Conservation (phyloP, 2,329 filamentous ascomycete species). For the Ophiosphaerella narmari region DNA sequence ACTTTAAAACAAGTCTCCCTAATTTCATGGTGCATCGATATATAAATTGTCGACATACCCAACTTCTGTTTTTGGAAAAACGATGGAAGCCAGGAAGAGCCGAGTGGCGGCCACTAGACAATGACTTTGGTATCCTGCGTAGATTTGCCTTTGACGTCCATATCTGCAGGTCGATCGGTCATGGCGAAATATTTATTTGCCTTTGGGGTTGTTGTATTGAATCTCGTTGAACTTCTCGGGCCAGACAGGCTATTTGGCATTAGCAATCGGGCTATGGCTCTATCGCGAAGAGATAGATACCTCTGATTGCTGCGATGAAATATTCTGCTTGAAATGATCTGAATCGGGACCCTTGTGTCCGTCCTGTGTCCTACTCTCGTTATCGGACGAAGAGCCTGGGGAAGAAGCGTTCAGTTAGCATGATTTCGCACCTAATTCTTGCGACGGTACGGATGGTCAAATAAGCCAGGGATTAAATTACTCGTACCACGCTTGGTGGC, state of each 20-base stretch:
- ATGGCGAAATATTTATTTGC: conserved; percentile 29
- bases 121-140: too few species aligned
- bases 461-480: conserved; percentile 2
- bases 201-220: conserved; percentile 39
- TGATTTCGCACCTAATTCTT: too few species aligned
- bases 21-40: too few species aligned
- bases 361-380: conserved; percentile 28
- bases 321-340: conserved; percentile 32
- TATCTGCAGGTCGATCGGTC: not conserved
- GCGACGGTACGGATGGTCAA: too few species aligned
- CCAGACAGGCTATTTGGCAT: conserved; percentile 24
- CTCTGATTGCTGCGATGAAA: conserved; percentile 30
- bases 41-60: too few species aligned
- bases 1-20: too few species aligned
- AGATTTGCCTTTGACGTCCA: not conserved
- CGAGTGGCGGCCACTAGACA: not conserved
- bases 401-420: too few species aligned
- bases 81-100: not conserved
- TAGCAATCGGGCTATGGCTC: not conserved
- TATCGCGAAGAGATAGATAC: conserved; percentile 13
- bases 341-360: conserved; percentile 34
- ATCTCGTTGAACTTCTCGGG: conserved; percentile 40
- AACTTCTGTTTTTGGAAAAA: not conserved
- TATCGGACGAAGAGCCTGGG: conserved; percentile 26
- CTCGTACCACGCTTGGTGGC: conserved; percentile 34